Conservation (phyloP, 306 rosid species). For the Pterocarpus macrocarpus region DNA sequence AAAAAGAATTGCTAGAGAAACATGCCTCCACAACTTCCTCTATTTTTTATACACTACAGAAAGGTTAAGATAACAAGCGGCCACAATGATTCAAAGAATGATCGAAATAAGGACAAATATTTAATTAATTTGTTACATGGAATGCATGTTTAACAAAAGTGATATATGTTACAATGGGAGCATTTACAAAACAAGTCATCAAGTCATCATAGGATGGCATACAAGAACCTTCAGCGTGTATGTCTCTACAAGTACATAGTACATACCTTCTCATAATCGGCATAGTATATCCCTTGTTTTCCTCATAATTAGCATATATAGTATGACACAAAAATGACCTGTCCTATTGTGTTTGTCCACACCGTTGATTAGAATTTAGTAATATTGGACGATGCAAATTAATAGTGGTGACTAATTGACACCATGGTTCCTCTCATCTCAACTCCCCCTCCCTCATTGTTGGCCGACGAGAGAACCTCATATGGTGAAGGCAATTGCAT, state of each 20-base stretch:
- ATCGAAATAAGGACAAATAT: too few relatives aligned
- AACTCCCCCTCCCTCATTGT: too few relatives aligned
- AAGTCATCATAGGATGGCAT: neutral
- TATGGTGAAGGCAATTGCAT: too few relatives aligned
- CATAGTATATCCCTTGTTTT: too few relatives aligned
- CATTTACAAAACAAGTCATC: neutral
- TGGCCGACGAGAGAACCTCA: too few relatives aligned
- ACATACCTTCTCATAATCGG: too few relatives aligned
- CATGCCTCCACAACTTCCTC: neutral
- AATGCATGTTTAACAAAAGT: neutral
- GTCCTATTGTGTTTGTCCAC: neutral
- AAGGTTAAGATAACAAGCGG: neutral
- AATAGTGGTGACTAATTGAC: too few relatives aligned
- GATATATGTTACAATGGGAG: neutral
- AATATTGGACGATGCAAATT: too few relatives aligned
- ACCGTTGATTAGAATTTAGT: too few relatives aligned
- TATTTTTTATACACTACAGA: neutral
- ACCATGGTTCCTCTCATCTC: too few relatives aligned
- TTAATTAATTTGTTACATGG: too few relatives aligned
- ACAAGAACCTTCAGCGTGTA: neutral
- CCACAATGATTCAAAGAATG: neutral
- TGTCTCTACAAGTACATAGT: neutral
- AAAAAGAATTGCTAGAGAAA: neutral
- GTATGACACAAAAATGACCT: neutral
- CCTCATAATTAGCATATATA: neutral